A percentile compares a stretch with the other conserved stretches of the same genome.
Evolutionary conservation across 306 rosid species (phyloP).

Genomic region (Ormosia emarginata): DNA sequence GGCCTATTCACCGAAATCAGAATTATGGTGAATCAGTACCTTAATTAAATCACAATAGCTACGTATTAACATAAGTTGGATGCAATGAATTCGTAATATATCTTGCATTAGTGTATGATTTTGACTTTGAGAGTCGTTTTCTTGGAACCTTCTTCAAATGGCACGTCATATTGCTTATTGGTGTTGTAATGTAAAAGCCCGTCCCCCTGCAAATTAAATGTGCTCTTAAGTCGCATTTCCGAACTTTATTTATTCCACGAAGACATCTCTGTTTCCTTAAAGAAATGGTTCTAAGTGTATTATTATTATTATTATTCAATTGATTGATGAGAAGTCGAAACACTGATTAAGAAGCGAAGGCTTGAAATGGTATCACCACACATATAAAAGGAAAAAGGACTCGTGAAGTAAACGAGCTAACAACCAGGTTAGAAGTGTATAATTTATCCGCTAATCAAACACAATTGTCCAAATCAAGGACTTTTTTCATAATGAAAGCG

Average conservation of each 20-base stretch:
- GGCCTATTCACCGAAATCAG: not conserved
- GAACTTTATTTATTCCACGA: not conserved
- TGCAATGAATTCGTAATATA: not conserved
- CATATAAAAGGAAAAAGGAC: not conserved
- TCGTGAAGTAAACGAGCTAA: conserved; percentile 31
- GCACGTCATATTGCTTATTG: not conserved
- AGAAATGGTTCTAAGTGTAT: not conserved
- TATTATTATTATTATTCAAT: conserved; percentile 3
- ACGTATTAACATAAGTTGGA: not conserved
- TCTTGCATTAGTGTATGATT: not conserved
- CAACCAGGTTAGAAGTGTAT: conserved; percentile 37
- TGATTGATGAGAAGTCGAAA: not conserved
- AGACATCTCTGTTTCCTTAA: not conserved
- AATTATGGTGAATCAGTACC: not conserved
- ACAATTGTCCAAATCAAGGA: not conserved
- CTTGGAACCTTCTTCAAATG: not conserved
- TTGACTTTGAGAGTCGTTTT: not conserved
- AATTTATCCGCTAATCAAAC: conserved; percentile 5
- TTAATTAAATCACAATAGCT: not conserved
- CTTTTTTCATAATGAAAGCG: conserved; percentile 5
- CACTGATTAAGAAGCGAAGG: not conserved
- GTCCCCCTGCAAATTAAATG: not conserved
- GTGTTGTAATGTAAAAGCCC: not conserved
- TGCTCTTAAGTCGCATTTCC: not conserved
- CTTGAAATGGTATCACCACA: not conserved